Conservation (phyloP, 805 yeast genomes). For the Ogataea ramenticola region DNA sequence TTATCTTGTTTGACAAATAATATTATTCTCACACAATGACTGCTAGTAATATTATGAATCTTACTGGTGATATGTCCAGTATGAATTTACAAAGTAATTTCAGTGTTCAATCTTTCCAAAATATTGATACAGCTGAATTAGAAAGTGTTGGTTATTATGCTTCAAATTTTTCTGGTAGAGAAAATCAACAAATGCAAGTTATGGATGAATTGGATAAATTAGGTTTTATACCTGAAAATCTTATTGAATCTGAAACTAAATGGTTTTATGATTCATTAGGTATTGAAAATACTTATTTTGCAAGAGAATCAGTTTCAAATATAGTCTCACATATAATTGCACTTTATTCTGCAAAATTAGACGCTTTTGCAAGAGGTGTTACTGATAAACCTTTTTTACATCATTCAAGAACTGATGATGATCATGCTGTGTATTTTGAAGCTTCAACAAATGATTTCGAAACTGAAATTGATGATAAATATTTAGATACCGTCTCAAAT, state of each 20-base stretch:
- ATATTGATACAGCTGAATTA: slow-evolving; percentile 23
- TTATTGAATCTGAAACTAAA: slow-evolving; percentile 77
- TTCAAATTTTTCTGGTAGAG: slow-evolving; percentile 60
- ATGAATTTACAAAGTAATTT: slow-evolving; percentile 29
- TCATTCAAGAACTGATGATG: slow-evolving; percentile 70
- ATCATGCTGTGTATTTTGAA: slow-evolving; percentile 89
- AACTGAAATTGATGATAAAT: slow-evolving; percentile 71
- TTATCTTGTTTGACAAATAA: too few relatives aligned
- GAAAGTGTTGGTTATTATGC: slow-evolving; percentile 56
- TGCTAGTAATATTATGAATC: neutral
- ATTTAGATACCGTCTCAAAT: slow-evolving; percentile 48
- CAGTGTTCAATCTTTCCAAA: slow-evolving; percentile 27
- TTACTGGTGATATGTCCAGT: slow-evolving; percentile 6
- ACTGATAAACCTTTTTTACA: slow-evolving; percentile 54
- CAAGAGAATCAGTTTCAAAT: slow-evolving; percentile 72
- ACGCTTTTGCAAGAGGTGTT: slow-evolving; percentile 66
- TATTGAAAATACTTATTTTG: slow-evolving; percentile 88
- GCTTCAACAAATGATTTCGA: slow-evolving; percentile 56
- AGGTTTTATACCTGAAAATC: slow-evolving; percentile 83
- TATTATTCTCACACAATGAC: too few relatives aligned
- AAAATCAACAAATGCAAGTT: slow-evolving; percentile 68
- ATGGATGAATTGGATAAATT: slow-evolving; percentile 72
- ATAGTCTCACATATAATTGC: slow-evolving; percentile 83
- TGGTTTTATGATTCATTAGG: slow-evolving; percentile 89
- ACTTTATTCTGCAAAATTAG: slow-evolving; percentile 85